Evolutionary conservation across 2,329 filamentous ascomycete species (phyloP).

Genomic region (Fusarium miscanthi): DNA sequence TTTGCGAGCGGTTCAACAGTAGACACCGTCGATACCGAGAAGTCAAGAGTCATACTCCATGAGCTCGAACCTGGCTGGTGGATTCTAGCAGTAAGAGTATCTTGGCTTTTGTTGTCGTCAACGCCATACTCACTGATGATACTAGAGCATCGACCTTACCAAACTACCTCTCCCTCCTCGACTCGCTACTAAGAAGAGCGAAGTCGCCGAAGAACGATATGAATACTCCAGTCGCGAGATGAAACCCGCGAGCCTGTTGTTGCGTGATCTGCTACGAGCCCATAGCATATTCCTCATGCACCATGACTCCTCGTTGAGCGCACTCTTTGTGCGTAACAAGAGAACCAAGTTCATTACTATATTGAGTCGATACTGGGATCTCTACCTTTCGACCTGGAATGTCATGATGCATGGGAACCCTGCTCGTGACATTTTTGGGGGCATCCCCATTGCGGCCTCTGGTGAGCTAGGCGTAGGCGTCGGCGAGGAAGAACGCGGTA

Average conservation of each 20-base stretch:
- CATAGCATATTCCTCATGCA: slow-evolving; percentile 89
- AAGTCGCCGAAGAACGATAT: slow-evolving; percentile 58
- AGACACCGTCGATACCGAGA: slow-evolving; percentile 91
- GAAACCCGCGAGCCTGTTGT: slow-evolving; percentile 80
- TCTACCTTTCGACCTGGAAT: slow-evolving; percentile 80
- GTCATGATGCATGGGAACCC: slow-evolving; percentile 92
- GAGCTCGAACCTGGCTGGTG: slow-evolving; percentile 95
- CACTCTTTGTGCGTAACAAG: slow-evolving; percentile 72
- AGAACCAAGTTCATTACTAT: slow-evolving; percentile 77
- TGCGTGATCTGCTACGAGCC: slow-evolving; percentile 84
- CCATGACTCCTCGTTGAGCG: slow-evolving; percentile 79
- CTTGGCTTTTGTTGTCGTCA: not conserved
- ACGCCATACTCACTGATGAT: slow-evolving; percentile 7
- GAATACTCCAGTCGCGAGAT: slow-evolving; percentile 94
- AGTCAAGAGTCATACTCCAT: slow-evolving; percentile 82
- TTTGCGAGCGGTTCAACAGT: slow-evolving; percentile 83
- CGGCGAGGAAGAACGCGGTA: slow-evolving; percentile 94
- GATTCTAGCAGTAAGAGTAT: slow-evolving; percentile 82
- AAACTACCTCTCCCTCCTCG: slow-evolving; percentile 72
- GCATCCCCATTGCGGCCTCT: slow-evolving; percentile 87
- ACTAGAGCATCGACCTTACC: slow-evolving; percentile 76
- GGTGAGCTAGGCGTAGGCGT: slow-evolving; percentile 95
- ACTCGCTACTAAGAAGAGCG: slow-evolving; percentile 55
- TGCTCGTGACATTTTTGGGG: slow-evolving; percentile 79
- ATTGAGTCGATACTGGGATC: slow-evolving; percentile 84